These are phyloP conservation scores for Sporothrix euskadiensis DNA, from an alignment of 2,329 filamentous ascomycete genomes.

Conservation along the genomic window DNA sequence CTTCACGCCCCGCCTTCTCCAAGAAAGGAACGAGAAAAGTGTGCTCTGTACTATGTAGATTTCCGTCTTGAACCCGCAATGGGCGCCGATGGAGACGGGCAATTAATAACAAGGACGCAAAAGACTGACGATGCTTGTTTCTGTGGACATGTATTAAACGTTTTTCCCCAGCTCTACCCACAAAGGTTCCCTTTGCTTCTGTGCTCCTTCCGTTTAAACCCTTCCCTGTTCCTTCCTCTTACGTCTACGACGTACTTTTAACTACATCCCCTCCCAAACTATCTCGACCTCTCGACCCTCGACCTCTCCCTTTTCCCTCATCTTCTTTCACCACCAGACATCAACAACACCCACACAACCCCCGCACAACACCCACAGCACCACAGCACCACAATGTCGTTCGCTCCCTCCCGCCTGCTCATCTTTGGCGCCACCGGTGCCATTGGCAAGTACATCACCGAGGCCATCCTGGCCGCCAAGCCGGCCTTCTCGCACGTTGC, in stretches of 20 bases:
- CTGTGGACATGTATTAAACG: background rate
- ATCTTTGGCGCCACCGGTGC: constrained; percentile 43
- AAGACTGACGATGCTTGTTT: background rate
- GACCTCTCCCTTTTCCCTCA: too few species aligned
- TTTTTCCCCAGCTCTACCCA: background rate
- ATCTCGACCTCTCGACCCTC: too few species aligned
- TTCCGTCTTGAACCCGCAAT: background rate
- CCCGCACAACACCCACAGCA: too few species aligned
- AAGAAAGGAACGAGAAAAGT: background rate
- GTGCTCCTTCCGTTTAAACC: background rate
- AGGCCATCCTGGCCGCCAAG: constrained; percentile 38
- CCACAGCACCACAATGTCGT: constrained; percentile 6
- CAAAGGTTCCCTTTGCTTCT: background rate
- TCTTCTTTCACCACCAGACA: too few species aligned
- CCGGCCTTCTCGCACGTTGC: constrained; percentile 39
- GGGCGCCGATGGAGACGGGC: background rate
- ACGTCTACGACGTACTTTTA: background rate
- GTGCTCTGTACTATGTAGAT: too few species aligned
- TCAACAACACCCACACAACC: too few species aligned
- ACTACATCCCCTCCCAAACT: background rate
- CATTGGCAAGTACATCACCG: constrained; percentile 43
- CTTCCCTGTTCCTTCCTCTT: background rate
- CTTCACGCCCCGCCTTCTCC: constrained; percentile 11
- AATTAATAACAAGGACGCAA: background rate
- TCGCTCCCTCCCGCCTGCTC: constrained; percentile 30